Conservation (phyloP, 2,329 filamentous ascomycete genomes). For the Stagonosporopsis tanaceti region DNA sequence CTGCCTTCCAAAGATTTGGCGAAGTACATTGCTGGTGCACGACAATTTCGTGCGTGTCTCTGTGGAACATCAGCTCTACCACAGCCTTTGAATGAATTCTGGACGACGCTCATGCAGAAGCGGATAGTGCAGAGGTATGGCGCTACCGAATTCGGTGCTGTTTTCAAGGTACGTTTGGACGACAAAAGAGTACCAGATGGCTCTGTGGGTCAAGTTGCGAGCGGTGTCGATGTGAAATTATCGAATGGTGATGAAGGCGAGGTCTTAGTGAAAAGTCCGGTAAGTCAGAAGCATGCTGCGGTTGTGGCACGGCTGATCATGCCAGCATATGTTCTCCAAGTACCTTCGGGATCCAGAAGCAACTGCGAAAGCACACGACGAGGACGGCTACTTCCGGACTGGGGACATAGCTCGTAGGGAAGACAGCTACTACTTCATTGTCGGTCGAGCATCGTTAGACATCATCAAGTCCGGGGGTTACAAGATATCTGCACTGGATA, state of each 20-base stretch:
- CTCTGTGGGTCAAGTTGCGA: slow-evolving; percentile 48
- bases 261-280: slow-evolving; percentile 51
- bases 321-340: slow-evolving; percentile 52
- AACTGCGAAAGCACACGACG: slow-evolving; percentile 56
- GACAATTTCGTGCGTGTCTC: slow-evolving; percentile 52
- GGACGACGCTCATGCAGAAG: slow-evolving; percentile 55
- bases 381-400: slow-evolving; percentile 60
- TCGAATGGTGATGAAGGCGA: slow-evolving; percentile 59
- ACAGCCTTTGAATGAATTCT: slow-evolving; percentile 60
- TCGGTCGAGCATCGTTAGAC: slow-evolving; percentile 61
- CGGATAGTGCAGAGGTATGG: slow-evolving; percentile 56
- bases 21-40: slow-evolving; percentile 55
- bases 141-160: slow-evolving; percentile 55
- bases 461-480: slow-evolving; percentile 65
- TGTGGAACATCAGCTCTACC: slow-evolving; percentile 60
- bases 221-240: slow-evolving; percentile 53
- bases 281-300: slow-evolving; percentile 6
- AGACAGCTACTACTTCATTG: slow-evolving; percentile 60
- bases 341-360: slow-evolving; percentile 54
- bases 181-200: slow-evolving; percentile 39
- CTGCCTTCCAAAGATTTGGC: slow-evolving; percentile 38
- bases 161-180: slow-evolving; percentile 53
- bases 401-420: slow-evolving; percentile 54
- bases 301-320: slow-evolving; percentile 4
- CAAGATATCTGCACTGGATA: slow-evolving; percentile 63